Evolutionary conservation across 495 filamentous ascomycete species (phyloP).

Genomic region (Xeromyces bisporus): DNA sequence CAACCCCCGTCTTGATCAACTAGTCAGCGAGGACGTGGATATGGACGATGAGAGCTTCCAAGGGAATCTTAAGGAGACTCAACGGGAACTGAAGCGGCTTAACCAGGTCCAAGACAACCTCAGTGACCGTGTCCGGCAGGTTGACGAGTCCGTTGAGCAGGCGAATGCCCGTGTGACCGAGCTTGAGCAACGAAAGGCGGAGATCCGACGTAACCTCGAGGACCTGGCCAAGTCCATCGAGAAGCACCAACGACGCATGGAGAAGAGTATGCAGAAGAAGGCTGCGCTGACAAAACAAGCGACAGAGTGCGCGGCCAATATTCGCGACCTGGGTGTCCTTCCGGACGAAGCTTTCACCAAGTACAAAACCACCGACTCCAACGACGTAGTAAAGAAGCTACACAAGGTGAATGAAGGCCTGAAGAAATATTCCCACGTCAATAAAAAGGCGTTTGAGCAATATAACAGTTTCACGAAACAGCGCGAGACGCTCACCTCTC

Average conservation of each 20-base stretch:
- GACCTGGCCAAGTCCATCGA: conserved; percentile 69
- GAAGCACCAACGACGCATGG: conserved; percentile 76
- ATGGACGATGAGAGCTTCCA: conserved; percentile 39
- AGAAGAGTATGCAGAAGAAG: conserved; percentile 78
- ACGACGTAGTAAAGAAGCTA: conserved; percentile 65
- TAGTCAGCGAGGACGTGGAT: conserved; percentile 62
- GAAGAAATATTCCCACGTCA: conserved; percentile 93
- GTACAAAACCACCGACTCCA: conserved; percentile 63
- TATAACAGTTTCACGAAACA: conserved; percentile 94
- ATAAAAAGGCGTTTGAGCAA: conserved; percentile 99
- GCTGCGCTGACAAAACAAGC: conserved; percentile 58
- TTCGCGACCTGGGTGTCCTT: conserved; percentile 81
- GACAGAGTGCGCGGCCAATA: conserved; percentile 66
- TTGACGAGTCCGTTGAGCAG: conserved; percentile 55
- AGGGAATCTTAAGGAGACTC: conserved; percentile 59
- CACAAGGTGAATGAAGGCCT: conserved; percentile 86
- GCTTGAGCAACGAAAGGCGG: conserved; percentile 44
- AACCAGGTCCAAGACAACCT: conserved; percentile 43
- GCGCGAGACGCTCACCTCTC: conserved; percentile 63
- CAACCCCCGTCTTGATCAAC: conserved; percentile 68
- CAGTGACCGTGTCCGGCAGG: conserved; percentile 48
- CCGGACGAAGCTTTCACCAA: conserved; percentile 90
- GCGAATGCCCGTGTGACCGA: conserved; percentile 39
- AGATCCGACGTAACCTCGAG: conserved; percentile 51
- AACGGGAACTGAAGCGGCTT: conserved; percentile 65